Conservation (phyloP, 1,284 basidiomycete species). For the Vanrija sp. region DNA sequence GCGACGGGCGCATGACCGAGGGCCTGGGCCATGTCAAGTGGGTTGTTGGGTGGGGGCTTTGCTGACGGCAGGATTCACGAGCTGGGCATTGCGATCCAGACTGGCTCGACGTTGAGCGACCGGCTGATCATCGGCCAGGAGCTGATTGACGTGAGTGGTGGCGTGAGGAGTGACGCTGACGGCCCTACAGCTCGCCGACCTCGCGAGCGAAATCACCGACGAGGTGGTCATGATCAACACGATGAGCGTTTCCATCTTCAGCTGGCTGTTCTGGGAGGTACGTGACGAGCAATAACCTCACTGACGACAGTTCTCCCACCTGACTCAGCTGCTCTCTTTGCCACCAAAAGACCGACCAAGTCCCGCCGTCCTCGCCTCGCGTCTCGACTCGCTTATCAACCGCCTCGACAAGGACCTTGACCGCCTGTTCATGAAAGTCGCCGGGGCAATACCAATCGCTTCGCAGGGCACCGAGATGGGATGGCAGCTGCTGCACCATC, state of each 20-base stretch:
- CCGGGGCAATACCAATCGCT: constrained; percentile 4
- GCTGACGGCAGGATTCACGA: constrained; percentile 37
- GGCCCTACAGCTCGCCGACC: constrained; percentile 32
- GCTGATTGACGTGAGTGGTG: constrained; percentile 32
- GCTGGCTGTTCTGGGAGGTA: constrained; percentile 45
- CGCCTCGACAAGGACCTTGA: constrained; percentile 32
- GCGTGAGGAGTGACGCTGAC: constrained; percentile 6
- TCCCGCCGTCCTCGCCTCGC: constrained; percentile 13
- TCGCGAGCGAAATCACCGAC: constrained; percentile 37
- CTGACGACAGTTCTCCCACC: constrained; percentile 27
- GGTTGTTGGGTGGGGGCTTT: constrained; percentile 7
- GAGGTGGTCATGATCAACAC: constrained; percentile 38
- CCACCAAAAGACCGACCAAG: constrained; percentile 1
- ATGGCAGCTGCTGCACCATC: constrained; percentile 10
- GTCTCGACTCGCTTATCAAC: constrained; percentile 33
- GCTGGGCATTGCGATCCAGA: constrained; percentile 34
- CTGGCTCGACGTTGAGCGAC: constrained; percentile 35
- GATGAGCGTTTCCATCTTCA: constrained; percentile 39
- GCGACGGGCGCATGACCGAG: constrained; percentile 30
- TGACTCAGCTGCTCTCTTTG: constrained; percentile 30
- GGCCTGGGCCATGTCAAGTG: constrained; percentile 39
- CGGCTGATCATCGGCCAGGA: constrained; percentile 31
- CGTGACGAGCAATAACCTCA: background rate
- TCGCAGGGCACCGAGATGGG: constrained; percentile 6
- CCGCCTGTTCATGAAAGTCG: constrained; percentile 19